Conservation (phyloP, 257 asterid species). For the Euphrasia confusa region DNA sequence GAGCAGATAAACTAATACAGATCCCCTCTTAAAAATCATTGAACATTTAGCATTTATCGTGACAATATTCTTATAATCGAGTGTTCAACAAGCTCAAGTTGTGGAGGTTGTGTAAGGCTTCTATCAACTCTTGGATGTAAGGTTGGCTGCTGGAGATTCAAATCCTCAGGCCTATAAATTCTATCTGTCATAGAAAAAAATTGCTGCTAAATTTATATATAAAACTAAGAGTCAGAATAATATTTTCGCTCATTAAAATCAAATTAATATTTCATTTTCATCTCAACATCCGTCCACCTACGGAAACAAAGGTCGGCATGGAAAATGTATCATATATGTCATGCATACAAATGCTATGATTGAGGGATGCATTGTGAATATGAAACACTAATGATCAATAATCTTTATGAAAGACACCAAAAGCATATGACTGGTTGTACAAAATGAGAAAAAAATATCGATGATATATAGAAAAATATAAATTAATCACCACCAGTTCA, state of each 20-base stretch:
- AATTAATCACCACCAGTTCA: too few species aligned
- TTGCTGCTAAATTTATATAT: constrained; percentile 19
- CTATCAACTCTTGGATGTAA: constrained; percentile 40
- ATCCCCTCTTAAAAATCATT: constrained; percentile 4
- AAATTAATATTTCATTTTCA: too few species aligned
- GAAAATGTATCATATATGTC: too few species aligned
- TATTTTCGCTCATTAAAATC: background rate
- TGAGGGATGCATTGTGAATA: too few species aligned
- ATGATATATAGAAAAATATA: too few species aligned
- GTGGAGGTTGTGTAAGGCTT: constrained; percentile 46
- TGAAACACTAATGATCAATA: too few species aligned
- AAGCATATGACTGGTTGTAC: too few species aligned
- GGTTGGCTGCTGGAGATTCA: constrained; percentile 34
- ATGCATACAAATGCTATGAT: too few species aligned
- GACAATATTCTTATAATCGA: constrained; percentile 46
- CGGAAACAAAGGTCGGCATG: too few species aligned
- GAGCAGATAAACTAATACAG: background rate
- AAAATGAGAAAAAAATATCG: too few species aligned
- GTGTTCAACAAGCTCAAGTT: constrained; percentile 57
- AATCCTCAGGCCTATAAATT: constrained; percentile 28
- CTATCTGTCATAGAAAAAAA: constrained; percentile 39
- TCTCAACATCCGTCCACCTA: too few species aligned
- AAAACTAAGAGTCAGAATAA: background rate
- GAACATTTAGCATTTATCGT: background rate
- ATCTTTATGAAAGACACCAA: too few species aligned